A percentile compares a stretch with the other conserved stretches of the same genome.
Conservation (phyloP, 306 rosid genomes). For the Citrullus amarus region DNA sequence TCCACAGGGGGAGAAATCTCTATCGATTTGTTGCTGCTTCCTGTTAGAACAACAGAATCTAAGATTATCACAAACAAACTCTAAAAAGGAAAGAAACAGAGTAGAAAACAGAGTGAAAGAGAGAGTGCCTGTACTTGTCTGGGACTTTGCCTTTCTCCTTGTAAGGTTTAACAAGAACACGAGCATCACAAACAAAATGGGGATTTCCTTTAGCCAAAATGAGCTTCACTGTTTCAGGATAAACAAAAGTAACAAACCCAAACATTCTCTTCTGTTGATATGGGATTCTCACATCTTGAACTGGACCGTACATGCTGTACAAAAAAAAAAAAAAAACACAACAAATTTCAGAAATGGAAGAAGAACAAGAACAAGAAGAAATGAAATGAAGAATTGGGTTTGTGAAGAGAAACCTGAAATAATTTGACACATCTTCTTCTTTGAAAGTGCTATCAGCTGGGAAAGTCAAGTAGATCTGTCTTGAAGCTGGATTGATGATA, state of each 20-base stretch:
- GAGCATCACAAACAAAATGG: constrained; percentile 94
- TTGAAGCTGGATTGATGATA: constrained; percentile 71
- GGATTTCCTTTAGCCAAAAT: constrained; percentile 92
- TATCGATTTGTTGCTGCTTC: constrained; percentile 69
- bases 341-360: neutral
- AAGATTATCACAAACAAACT: neutral
- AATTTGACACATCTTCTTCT: constrained; percentile 92
- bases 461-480: constrained; percentile 96
- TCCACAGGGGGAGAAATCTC: constrained; percentile 87
- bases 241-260: constrained; percentile 90
- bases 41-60: constrained; percentile 24
- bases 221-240: constrained; percentile 84
- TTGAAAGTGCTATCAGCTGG: constrained; percentile 97
- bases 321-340: neutral
- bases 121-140: constrained; percentile 80
- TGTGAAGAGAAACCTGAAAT: constrained; percentile 53
- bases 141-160: constrained; percentile 98
- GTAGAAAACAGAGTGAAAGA: neutral
- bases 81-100: neutral
- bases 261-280: constrained; percentile 98
- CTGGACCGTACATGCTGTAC: constrained; percentile 81
- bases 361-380: too few relatives aligned
- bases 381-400: neutral
- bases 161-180: constrained; percentile 97
- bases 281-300: constrained; percentile 98